Conservation (phyloP, 306 rosid genomes). For the Notholithocarpus densiflorus region DNA sequence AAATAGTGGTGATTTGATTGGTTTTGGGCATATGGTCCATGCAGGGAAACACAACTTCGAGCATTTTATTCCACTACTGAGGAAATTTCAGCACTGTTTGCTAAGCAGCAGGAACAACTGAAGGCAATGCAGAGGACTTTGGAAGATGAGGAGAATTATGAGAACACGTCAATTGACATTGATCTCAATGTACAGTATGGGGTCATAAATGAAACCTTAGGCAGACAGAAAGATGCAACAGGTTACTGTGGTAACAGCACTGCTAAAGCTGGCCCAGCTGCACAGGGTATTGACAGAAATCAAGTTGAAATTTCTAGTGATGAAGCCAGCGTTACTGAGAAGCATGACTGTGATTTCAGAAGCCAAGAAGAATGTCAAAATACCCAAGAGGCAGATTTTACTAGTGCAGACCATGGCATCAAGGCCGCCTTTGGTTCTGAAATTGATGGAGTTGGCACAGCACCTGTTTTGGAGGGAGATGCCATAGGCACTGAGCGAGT, state of each 20-base stretch:
- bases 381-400: conserved; percentile 80
- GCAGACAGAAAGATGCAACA: conserved; percentile 36
- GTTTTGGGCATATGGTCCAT: conserved; percentile 8
- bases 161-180: conserved; percentile 68
- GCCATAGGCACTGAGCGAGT: conserved; percentile 59
- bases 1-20: neutral
- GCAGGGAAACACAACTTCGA: conserved; percentile 89
- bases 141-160: conserved; percentile 90
- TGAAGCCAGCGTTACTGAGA: conserved; percentile 72
- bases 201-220: conserved; percentile 30
- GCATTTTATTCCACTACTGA: conserved; percentile 95
- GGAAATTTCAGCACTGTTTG: conserved; percentile 73
- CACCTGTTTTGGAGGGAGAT: conserved; percentile 56
- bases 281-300: conserved; percentile 38
- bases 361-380: conserved; percentile 63
- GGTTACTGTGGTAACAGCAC: conserved; percentile 30
- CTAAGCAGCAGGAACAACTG: conserved; percentile 91
- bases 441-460: conserved; percentile 54
- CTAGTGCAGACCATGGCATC: conserved; percentile 55
- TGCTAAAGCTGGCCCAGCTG: conserved; percentile 50
- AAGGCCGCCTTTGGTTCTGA: conserved; percentile 78
- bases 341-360: conserved; percentile 74
- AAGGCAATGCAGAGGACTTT: conserved; percentile 87
- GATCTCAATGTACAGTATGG: conserved; percentile 42
- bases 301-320: conserved; percentile 61